Evolutionary conservation across 345 rosid genomes (phyloP).

Genomic region (Heritiera littoralis): DNA sequence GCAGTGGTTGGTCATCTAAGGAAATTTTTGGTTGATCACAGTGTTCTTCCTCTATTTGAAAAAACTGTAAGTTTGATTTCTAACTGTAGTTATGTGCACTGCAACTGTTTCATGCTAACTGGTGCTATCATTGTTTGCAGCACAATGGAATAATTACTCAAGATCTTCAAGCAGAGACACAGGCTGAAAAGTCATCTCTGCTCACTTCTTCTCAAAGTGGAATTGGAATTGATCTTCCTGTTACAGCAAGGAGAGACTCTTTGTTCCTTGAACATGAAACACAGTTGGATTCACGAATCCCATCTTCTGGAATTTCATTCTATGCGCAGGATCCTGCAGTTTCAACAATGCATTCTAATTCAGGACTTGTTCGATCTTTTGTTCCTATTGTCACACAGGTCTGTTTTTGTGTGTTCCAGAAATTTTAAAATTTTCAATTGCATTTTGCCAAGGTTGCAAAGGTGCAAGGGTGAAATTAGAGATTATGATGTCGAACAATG

Average conservation of each 20-base stretch:
- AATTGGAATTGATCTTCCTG: slow-evolving; percentile 44
- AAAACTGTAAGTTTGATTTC: slow-evolving; percentile 52
- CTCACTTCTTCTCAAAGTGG: slow-evolving; percentile 36
- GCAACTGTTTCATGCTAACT: slow-evolving; percentile 8
- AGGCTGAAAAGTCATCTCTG: slow-evolving; percentile 48
- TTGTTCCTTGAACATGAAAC: slow-evolving; percentile 55
- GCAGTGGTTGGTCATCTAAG: slow-evolving; percentile 68
- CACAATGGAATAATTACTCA: slow-evolving; percentile 50
- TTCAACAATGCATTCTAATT: slow-evolving; percentile 43
- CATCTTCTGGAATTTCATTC: slow-evolving; percentile 54
- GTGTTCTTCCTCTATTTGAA: slow-evolving; percentile 79
- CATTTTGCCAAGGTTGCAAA: background rate
- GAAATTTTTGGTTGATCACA: slow-evolving; percentile 77
- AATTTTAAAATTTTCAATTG: background rate
- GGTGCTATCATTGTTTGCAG: slow-evolving; percentile 29
- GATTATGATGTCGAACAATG: background rate
- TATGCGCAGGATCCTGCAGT: slow-evolving; percentile 60
- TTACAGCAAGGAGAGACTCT: slow-evolving; percentile 55
- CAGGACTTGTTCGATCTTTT: slow-evolving; percentile 46
- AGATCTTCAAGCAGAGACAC: slow-evolving; percentile 51
- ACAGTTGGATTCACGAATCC: slow-evolving; percentile 47
- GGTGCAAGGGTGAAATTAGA: background rate
- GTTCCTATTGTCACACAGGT: slow-evolving; percentile 69
- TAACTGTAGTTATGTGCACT: background rate
- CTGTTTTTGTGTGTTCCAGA: background rate